phyloP scores from a whole-genome alignment of 129 eudicot species.

The Chrysanthemum seticuspe region DNA sequence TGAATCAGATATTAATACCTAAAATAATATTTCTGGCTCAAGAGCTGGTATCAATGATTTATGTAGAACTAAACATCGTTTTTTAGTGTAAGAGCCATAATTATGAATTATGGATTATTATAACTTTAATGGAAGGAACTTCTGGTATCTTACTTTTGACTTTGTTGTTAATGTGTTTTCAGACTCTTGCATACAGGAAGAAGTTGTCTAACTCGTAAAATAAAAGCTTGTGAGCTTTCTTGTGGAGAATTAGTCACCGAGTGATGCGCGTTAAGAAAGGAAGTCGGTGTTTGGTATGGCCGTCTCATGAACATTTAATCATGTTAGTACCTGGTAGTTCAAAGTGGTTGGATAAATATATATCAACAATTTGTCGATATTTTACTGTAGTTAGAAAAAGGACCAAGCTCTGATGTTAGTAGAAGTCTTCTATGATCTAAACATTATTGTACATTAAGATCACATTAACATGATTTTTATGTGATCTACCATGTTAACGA shows the following conservation, averaged over 20 bases:
- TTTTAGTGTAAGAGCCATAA: no score
- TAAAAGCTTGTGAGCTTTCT: slow-evolving; percentile 1
- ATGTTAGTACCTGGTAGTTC: slow-evolving; percentile 5
- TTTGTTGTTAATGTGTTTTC: slow-evolving; percentile 32
- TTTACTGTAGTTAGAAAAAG: slow-evolving; percentile 27
- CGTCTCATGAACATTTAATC: slow-evolving; percentile 12
- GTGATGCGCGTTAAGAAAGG: slow-evolving; percentile 9
- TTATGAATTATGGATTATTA: no score
- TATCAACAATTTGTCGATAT: slow-evolving; percentile 30
- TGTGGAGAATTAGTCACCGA: not conserved
- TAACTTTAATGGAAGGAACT: not conserved
- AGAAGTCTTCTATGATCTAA: not conserved
- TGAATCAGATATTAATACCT: no score
- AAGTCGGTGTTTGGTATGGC: slow-evolving; percentile 21
- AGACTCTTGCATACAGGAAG: slow-evolving; percentile 74
- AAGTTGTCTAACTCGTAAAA: slow-evolving; percentile 32
- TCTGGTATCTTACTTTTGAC: not conserved
- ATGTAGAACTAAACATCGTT: no score
- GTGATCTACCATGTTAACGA: no score
- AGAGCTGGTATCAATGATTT: no score
- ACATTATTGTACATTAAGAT: slow-evolving; percentile 29
- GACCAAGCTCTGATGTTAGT: not conserved
- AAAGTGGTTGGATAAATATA: slow-evolving; percentile 11
- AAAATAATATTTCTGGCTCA: no score
- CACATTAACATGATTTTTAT: not conserved